Evolutionary conservation across 345 rosid species (phyloP), one percentile per base, ranked within the genome.

Genomic region (Erucastrum elatum): DNA sequence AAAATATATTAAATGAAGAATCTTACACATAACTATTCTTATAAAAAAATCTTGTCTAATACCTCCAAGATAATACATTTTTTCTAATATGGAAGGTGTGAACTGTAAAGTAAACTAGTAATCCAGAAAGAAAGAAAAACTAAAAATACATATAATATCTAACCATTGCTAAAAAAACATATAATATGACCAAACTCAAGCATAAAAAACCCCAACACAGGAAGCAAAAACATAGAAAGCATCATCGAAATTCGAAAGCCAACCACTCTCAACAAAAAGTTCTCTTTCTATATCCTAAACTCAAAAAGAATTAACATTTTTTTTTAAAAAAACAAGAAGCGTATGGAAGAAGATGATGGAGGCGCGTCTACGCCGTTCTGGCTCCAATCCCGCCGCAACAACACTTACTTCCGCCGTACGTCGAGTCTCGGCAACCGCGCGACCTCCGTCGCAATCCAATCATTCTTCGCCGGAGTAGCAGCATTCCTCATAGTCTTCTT

Each of bases 281-380:
- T 26, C 0, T 59, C 68, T 76, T 76, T 71, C 33, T 34, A 73
- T 60, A 60, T 55, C 76, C 59, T 65, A 11, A 53, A 34, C 8
- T 15, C 75, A 63, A 62, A 31, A 58, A 58, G 2, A 27, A 31
- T 2, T 2, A 49, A 71, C 16, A 15, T 21, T 21, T 21, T 21
- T 21, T 21, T 21, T 21, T n/a, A 5, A 31, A 16, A 41, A 25
- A 39, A 56, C 46, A 41, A 4, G 60, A 65, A 71, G 37, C 61
- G 67, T 30, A 88, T 88, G 93, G 90, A 87, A 55, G 91, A 83
- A 58, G 91, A 88, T n/a, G 86, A 64, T 0, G 86, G 85, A 83
- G 87, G 88, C 72, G 63, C 41, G 46, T 68, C 94, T 10, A 90
- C 89, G 5, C 94, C 90, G 12, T 91, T 89, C 64, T 94, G 98